phyloP scores from a whole-genome alignment of 1,139 yeast species.

The Oligophagozyma castellii region DNA sequence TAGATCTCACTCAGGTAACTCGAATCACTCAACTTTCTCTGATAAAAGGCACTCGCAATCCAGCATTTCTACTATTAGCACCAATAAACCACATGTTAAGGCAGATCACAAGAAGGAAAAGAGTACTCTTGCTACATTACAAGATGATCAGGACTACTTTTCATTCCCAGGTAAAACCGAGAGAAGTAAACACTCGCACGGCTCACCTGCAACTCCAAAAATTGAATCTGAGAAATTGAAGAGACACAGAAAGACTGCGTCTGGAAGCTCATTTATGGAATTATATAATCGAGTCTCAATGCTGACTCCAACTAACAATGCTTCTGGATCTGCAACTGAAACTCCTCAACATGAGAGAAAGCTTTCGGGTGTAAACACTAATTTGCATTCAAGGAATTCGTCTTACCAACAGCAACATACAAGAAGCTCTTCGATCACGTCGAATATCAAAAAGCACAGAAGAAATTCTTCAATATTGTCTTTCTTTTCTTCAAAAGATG shows the following conservation, averaged over 20 bases:
- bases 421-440: conserved; percentile 2
- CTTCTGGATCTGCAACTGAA: conserved; percentile 1
- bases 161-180: neutral
- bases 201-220: conserved; percentile 1
- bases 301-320: conserved; percentile 12
- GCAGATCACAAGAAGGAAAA: neutral
- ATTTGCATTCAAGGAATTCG: conserved; percentile 5
- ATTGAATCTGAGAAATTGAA: conserved; percentile 6
- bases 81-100: neutral
- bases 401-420: conserved; percentile 4
- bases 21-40: neutral
- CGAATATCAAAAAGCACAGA: conserved; percentile 13
- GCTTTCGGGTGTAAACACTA: too few relatives aligned
- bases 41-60: neutral
- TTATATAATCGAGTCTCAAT: conserved; percentile 21
- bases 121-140: neutral
- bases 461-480: conserved; percentile 17
- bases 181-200: neutral
- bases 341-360: too few relatives aligned
- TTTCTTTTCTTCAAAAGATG: conserved; percentile 8
- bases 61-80: neutral
- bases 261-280: conserved; percentile 24
- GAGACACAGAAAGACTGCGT: conserved; percentile 16
- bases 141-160: neutral
- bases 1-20: neutral